Percentiles rank a stretch among this genome's conserved stretches.
These are phyloP conservation scores for Schizopora paradoxa DNA, from an alignment of 1,284 basidiomycete genomes.

Conservation along the genomic window DNA sequence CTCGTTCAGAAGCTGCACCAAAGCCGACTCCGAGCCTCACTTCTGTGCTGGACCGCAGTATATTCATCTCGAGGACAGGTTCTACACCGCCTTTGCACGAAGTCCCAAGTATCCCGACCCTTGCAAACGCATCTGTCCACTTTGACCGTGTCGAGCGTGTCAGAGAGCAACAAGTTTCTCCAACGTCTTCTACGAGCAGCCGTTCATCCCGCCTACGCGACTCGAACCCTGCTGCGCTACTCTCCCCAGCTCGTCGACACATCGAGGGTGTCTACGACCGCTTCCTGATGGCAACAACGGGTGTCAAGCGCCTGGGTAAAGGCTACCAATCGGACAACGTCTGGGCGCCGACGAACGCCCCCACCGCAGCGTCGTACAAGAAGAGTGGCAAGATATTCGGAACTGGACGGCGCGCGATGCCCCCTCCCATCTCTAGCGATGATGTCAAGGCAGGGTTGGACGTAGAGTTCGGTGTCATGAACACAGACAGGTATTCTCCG, in stretches of 20 bases:
- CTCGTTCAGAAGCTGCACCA: constrained; percentile 23
- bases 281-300: constrained; percentile 71
- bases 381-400: constrained; percentile 48
- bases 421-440: constrained; percentile 61
- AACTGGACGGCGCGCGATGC: constrained; percentile 49
- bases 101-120: constrained; percentile 28
- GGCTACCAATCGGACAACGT: constrained; percentile 66
- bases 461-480: constrained; percentile 51
- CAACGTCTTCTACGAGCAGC: constrained; percentile 29
- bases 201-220: constrained; percentile 22
- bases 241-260: constrained; percentile 51
- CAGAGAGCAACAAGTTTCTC: constrained; percentile 3
- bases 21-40: constrained; percentile 50
- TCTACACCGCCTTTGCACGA: constrained; percentile 23
- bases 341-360: constrained; percentile 20
- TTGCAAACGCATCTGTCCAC: too few species aligned
- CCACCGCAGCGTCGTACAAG: constrained; percentile 26
- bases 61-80: constrained; percentile 53
- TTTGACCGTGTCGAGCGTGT: too few species aligned
- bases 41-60: constrained; percentile 54
- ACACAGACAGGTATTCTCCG: constrained; percentile 24
- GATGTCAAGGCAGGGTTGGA: constrained; percentile 41
- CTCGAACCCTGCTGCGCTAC: too few species aligned
- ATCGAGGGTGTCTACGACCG: constrained; percentile 70
- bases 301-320: constrained; percentile 66